phyloP scores from a whole-genome alignment of 257 asterid genomes.

The Capsicum rhomboideum region DNA sequence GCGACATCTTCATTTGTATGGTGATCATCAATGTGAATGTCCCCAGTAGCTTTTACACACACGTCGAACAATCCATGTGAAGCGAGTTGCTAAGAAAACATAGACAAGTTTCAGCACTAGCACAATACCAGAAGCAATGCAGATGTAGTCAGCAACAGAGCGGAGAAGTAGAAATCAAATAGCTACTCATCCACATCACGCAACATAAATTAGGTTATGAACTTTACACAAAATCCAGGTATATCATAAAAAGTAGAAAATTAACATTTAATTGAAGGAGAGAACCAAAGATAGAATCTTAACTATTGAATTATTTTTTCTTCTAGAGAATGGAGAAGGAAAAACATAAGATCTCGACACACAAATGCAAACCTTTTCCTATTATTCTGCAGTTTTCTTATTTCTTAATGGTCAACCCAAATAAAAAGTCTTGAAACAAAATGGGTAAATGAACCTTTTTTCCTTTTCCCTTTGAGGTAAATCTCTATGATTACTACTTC shows the following conservation, averaged over 20 bases:
- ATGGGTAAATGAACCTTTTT: neutral
- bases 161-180: neutral
- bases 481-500: neutral
- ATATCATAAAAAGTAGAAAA: neutral
- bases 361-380: neutral
- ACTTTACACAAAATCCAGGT: neutral
- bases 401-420: neutral
- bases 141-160: neutral
- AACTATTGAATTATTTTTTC: neutral
- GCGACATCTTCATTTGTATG: constrained; percentile 93
- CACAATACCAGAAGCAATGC: neutral
- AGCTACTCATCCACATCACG: neutral
- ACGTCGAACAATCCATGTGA: constrained; percentile 87
- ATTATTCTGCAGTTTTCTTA: neutral
- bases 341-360: neutral
- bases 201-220: neutral
- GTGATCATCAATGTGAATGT: constrained; percentile 89
- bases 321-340: neutral
- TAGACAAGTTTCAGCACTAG: constrained; percentile 3
- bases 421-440: neutral
- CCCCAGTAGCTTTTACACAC: constrained; percentile 80
- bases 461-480: neutral
- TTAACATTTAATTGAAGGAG: neutral
- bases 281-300: neutral
- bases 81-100: constrained; percentile 71